Evolutionary conservation across 176 grass and related monocot genomes (phyloP).

Genomic region (Bothriochloa decipiens): DNA sequence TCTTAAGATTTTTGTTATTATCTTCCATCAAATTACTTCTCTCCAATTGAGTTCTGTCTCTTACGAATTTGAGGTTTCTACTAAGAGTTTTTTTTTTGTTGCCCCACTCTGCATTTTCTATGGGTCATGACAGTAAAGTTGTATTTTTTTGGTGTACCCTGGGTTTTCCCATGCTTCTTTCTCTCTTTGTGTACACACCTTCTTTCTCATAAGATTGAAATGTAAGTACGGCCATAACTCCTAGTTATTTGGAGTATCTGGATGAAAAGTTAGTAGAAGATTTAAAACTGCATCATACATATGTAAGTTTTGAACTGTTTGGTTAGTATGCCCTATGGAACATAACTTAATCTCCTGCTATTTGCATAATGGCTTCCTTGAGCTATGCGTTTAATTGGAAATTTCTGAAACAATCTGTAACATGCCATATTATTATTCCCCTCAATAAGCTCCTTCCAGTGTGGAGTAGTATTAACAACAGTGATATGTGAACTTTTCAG

Average conservation of each 20-base stretch:
- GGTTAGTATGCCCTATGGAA: background rate
- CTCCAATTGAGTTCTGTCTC: background rate
- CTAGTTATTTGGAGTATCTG: background rate
- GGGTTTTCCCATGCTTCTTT: background rate
- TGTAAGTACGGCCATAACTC: background rate
- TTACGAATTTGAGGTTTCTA: background rate
- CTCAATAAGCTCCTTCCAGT: background rate
- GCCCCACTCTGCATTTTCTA: background rate
- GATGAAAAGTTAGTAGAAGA: background rate
- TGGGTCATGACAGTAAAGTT: background rate
- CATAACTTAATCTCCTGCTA: background rate
- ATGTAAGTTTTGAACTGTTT: background rate
- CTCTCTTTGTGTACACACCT: background rate
- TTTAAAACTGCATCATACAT: slow-evolving; percentile 8
- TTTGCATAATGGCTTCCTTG: slow-evolving; percentile 12
- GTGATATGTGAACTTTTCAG: slow-evolving; percentile 43
- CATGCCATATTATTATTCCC: background rate
- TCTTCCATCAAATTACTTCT: slow-evolving; percentile 14
- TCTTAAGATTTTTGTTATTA: background rate
- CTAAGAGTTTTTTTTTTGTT: background rate
- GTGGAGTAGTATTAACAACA: background rate
- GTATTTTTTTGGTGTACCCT: background rate
- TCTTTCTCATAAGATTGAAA: background rate
- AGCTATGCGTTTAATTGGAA: background rate
- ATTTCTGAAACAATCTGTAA: background rate